These are phyloP conservation scores for Saccharomycopsis sp. DNA, from an alignment of 805 yeast species.

Conservation along the genomic window DNA sequence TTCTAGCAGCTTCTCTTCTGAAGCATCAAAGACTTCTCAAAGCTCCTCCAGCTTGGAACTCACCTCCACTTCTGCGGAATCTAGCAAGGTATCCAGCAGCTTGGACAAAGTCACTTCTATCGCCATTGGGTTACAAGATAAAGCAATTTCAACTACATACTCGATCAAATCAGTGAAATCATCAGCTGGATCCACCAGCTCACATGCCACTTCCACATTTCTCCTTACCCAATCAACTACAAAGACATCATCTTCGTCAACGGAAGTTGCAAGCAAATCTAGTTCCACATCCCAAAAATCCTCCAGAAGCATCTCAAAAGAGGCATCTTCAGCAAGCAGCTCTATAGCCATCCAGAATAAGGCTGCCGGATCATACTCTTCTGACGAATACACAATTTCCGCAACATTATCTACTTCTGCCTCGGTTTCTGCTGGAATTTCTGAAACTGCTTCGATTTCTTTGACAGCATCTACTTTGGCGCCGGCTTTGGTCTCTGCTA, in stretches of 20 bases:
- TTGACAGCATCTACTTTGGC: background rate
- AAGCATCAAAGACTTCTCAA: background rate
- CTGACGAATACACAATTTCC: too few species aligned
- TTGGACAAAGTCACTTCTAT: background rate
- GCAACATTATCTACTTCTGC: background rate
- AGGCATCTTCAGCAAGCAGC: background rate
- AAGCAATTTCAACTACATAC: background rate
- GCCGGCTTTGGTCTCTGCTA: too few species aligned
- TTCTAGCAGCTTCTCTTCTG: background rate
- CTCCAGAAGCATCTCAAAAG: too few species aligned
- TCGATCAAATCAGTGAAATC: background rate
- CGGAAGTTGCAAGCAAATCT: too few species aligned
- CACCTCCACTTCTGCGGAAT: background rate
- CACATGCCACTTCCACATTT: too few species aligned
- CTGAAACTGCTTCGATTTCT: background rate
- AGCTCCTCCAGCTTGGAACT: too few species aligned
- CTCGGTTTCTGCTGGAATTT: background rate
- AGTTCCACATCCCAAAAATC: too few species aligned
- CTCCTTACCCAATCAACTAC: too few species aligned
- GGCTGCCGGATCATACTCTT: background rate
- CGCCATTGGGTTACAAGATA: background rate
- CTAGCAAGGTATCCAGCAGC: background rate
- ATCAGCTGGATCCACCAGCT: background rate
- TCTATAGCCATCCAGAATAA: background rate
- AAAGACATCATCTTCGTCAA: too few species aligned